Conservation (phyloP, 768 basidiomycete species). For the Dictyophora rubrovolvata region DNA sequence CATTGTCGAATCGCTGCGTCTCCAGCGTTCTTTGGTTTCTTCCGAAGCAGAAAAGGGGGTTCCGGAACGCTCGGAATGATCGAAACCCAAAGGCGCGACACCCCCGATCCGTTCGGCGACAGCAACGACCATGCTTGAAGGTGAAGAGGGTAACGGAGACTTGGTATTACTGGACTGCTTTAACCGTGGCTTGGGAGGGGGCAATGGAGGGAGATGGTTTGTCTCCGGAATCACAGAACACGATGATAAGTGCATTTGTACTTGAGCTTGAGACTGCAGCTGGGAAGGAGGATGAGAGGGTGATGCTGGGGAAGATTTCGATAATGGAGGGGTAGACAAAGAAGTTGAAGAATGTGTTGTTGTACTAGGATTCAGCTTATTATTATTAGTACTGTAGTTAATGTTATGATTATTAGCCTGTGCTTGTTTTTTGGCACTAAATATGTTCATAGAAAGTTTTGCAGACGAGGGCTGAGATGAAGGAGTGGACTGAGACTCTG, state of each 20-base stretch:
- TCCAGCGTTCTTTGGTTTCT: constrained; percentile 54
- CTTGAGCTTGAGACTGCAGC: constrained; percentile 13
- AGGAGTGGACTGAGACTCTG: constrained; percentile 26
- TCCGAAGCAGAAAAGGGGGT: not conserved
- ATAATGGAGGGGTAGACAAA: no score
- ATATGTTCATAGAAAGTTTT: constrained; percentile 25
- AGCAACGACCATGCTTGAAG: no score
- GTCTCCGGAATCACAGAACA: not conserved
- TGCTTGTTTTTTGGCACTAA: constrained; percentile 27
- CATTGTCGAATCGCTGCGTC: constrained; percentile 77
- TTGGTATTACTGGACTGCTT: constrained; percentile 19
- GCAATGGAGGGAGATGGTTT: constrained; percentile 25
- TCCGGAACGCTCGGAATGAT: constrained; percentile 16
- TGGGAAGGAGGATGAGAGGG: no score
- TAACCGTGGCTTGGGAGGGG: constrained; percentile 28
- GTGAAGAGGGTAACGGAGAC: constrained; percentile 1
- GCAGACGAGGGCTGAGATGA: constrained; percentile 30
- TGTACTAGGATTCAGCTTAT: no score
- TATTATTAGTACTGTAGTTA: no score
- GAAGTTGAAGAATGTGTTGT: no score
- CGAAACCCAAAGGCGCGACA: no score
- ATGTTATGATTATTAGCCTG: not conserved
- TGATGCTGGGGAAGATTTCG: no score
- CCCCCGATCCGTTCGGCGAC: no score
- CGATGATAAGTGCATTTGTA: constrained; percentile 22